A percentile compares a stretch with the other conserved stretches of the same genome.
Evolutionary conservation across 176 grass and related monocot species (phyloP).

Genomic region (Poa pratensis): DNA sequence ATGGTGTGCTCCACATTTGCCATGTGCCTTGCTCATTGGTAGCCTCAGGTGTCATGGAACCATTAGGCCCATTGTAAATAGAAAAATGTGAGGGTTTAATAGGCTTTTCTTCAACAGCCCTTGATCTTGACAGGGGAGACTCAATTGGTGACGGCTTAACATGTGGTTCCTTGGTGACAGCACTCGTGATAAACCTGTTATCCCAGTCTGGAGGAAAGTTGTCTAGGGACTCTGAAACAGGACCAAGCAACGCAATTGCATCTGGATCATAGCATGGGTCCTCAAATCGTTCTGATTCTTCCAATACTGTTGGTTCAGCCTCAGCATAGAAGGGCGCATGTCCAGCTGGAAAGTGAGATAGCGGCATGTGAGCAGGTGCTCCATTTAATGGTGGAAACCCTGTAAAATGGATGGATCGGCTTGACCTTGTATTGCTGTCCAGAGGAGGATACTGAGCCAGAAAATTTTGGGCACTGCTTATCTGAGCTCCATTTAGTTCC

Average conservation of each 20-base stretch:
- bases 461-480: conserved; percentile 57
- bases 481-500: conserved; percentile 48
- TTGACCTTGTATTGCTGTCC: conserved; percentile 48
- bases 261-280: conserved; percentile 88
- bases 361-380: conserved; percentile 24
- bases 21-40: conserved; percentile 69
- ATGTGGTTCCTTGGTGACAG: conserved; percentile 50
- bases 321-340: conserved; percentile 52
- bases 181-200: conserved; percentile 51
- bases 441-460: conserved; percentile 56
- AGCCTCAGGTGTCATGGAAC: conserved; percentile 50
- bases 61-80: conserved; percentile 36
- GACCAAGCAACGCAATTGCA: conserved; percentile 72
- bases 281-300: conserved; percentile 83
- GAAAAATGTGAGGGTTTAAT: conserved; percentile 35
- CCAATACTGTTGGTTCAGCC: conserved; percentile 43
- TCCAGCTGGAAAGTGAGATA: conserved; percentile 56
- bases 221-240: conserved; percentile 79
- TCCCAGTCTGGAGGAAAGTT: conserved; percentile 65
- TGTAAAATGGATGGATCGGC: conserved; percentile 48
- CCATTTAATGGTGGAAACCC: conserved; percentile 50
- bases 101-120: conserved; percentile 61
- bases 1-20: conserved; percentile 88
- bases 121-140: conserved; percentile 67
- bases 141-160: conserved; percentile 86